Conservation (phyloP, 2,329 filamentous ascomycete species). For the Nemania bipapillata region DNA sequence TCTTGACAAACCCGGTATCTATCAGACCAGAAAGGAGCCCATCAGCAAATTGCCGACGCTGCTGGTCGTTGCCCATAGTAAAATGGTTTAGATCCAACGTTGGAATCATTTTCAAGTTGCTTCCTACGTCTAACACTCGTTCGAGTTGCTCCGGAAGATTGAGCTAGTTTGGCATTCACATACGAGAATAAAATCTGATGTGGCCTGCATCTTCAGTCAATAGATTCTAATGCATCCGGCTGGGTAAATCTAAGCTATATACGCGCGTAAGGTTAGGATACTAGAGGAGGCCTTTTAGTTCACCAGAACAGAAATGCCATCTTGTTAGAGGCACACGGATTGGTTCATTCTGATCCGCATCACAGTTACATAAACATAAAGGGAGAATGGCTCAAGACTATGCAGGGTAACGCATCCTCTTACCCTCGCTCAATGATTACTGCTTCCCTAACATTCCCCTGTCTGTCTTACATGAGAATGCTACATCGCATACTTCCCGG, state of each 20-base stretch:
- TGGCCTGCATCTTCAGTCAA: no score
- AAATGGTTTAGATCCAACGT: constrained; percentile 29
- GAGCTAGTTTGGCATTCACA: not conserved
- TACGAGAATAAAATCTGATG: not conserved
- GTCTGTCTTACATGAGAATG: constrained; percentile 15
- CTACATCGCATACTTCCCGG: constrained; percentile 4
- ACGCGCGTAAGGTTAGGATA: not conserved
- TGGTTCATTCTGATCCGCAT: not conserved
- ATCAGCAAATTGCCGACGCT: constrained; percentile 27
- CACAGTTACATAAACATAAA: no score
- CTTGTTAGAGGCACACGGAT: not conserved
- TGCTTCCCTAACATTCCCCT: constrained; percentile 7
- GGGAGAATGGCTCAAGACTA: no score
- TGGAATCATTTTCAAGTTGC: constrained; percentile 24
- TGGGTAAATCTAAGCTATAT: constrained; percentile 3
- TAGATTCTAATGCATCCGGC: not conserved
- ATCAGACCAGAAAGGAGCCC: constrained; percentile 23
- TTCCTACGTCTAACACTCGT: no score
- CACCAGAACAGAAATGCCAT: not conserved
- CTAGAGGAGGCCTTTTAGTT: not conserved
- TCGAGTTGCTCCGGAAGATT: not conserved
- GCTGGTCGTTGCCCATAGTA: constrained; percentile 12
- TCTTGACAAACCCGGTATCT: constrained; percentile 24
- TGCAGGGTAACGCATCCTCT: constrained; percentile 1
- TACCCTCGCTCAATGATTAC: not conserved